Evolutionary conservation across 805 yeast species (phyloP).

Genomic region (Yarrowia alimentaria): DNA sequence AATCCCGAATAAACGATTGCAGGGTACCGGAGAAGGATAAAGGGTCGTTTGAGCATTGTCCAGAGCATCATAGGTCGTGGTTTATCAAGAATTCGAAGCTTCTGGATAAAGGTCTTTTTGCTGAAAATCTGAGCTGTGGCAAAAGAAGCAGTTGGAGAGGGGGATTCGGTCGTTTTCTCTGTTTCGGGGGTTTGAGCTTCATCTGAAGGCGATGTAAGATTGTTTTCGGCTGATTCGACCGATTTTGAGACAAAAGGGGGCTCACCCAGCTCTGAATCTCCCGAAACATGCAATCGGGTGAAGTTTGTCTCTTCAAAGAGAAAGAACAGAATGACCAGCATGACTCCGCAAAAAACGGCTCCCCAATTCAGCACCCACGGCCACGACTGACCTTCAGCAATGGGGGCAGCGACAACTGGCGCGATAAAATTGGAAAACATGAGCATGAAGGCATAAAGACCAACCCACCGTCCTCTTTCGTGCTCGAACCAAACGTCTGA

Average conservation of each 20-base stretch:
- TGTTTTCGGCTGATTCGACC: not conserved
- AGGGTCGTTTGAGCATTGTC: constrained; percentile 1
- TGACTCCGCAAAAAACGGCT: constrained; percentile 23
- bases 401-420: constrained; percentile 6
- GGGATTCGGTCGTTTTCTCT: too few relatives aligned
- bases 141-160: too few relatives aligned
- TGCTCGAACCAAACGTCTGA: constrained; percentile 76
- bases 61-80: constrained; percentile 12
- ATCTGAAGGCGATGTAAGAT: too few relatives aligned
- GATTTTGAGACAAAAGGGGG: too few relatives aligned
- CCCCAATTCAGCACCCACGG: constrained; percentile 28
- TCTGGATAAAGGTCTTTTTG: constrained; percentile 18
- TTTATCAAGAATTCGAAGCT: constrained; percentile 11
- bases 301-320: constrained; percentile 28
- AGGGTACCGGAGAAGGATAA: constrained; percentile 3
- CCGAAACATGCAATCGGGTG: not conserved
- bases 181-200: too few relatives aligned
- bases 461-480: constrained; percentile 69
- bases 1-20: constrained; percentile 15
- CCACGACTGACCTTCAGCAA: constrained; percentile 22
- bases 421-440: constrained; percentile 11
- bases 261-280: constrained; percentile 2
- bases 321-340: not conserved
- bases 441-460: constrained; percentile 70
- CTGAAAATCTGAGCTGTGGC: too few relatives aligned